Conservation (phyloP, 179 eudicot species). For the Silene coronaria region DNA sequence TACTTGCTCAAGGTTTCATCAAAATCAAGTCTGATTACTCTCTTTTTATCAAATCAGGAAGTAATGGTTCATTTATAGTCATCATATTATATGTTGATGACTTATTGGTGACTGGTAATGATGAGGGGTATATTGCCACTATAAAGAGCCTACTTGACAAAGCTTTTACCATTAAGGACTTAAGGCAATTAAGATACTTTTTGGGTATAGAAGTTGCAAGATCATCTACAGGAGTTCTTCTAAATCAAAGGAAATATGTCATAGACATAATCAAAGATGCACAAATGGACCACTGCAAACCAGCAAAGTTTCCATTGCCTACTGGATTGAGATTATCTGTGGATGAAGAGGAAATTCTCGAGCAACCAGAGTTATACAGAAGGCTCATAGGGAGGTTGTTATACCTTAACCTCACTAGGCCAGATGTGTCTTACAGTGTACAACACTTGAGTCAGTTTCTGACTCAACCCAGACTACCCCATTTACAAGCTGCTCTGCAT, state of each 20-base stretch:
- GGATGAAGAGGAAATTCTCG: neutral
- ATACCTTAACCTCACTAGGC: neutral
- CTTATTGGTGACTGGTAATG: neutral
- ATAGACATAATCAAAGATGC: neutral
- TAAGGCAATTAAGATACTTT: neutral
- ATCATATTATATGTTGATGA: neutral
- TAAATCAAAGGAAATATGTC: neutral
- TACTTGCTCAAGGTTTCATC: too few species aligned
- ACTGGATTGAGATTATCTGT: neutral
- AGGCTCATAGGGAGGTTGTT: neutral
- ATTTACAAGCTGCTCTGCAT: neutral
- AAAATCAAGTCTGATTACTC: too few species aligned
- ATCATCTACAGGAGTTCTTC: neutral
- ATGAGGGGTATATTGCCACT: too few species aligned
- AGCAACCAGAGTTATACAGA: neutral
- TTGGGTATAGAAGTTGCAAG: neutral
- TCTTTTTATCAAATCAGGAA: too few species aligned
- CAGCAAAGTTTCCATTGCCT: neutral
- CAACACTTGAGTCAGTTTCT: neutral
- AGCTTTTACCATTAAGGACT: neutral
- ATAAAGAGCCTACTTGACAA: neutral
- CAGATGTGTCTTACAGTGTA: neutral
- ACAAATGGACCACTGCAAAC: neutral
- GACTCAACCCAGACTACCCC: neutral
- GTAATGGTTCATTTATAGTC: neutral